Conservation (phyloP, 148 eudicot genomes). For the Arctostaphylos glauca region DNA sequence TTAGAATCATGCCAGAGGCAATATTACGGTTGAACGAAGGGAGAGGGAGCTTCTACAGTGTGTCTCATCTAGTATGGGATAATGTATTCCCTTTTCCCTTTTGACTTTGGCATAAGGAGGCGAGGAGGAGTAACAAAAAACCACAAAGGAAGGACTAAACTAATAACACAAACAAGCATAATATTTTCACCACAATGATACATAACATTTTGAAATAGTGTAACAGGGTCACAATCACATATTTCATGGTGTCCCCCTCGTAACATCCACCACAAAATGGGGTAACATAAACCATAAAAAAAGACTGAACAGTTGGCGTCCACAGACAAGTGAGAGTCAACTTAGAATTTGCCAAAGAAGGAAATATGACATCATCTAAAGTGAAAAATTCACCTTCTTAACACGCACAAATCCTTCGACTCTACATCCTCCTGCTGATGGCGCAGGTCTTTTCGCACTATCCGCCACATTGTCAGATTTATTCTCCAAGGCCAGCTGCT, state of each 20-base stretch:
- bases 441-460: slow-evolving; percentile 67
- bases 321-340: too few relatives aligned
- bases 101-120: background rate
- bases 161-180: background rate
- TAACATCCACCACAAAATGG: background rate
- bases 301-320: background rate
- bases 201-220: background rate
- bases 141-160: background rate
- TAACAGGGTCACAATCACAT: background rate
- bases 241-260: background rate
- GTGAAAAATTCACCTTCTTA: slow-evolving; percentile 64
- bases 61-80: background rate
- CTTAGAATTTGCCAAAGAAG: background rate
- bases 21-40: background rate
- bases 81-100: background rate
- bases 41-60: background rate
- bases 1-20: background rate
- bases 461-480: slow-evolving; percentile 35
- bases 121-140: background rate
- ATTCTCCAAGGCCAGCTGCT: slow-evolving; percentile 44
- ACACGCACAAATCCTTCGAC: slow-evolving; percentile 96
- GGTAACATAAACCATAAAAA: background rate
- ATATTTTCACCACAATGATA: background rate
- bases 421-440: slow-evolving; percentile 86
- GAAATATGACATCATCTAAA: background rate